Base-by-base conservation (phyloP, 2,329 filamentous ascomycete genomes). In the Penicillium sclerotiorum region DNA sequence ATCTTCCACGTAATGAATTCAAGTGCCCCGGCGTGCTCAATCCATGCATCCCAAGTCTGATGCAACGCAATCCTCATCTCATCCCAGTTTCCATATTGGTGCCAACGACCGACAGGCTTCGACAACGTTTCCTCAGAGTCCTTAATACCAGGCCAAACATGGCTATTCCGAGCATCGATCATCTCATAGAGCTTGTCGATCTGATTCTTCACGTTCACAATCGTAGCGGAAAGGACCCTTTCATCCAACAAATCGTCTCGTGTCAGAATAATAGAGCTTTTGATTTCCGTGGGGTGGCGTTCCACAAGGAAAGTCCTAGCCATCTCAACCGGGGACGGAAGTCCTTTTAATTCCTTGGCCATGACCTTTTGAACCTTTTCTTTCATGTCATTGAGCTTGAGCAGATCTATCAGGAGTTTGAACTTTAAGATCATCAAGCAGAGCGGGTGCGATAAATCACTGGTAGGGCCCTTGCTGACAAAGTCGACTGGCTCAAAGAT, bases 401-500 rank as follows among this genome's bases (percentile, higher is more conserved):
- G 20, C 21, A 40, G 5, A 5, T 40, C 37, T 7, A 23, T 23
- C 37, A 40, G 6, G 25, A 40, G 37, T 21, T 40, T 40, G 20
- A 40, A 23, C n/a, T 40, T 40, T 12, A 40, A 17, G 5, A 40
- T 12, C 11, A 40, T 40, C 37, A 40, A 23, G 20, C 37, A 40
- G 8, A 40, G 12, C 8, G 12, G 20, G 11, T 23, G 37, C 6
- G 37, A n/a, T 15, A 40, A 13, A n/a, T 15, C 37, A 18, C n/a
- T 11, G 5, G 9, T 2, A 17, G 4, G n/a, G 6, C 15, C 13
- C 5, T 21, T 18, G 28, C 22, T 5, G 8, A 46, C 4, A 23
- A 21, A 39, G 15, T 39, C 23, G 33, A 38, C 8, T 18, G 33
- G 22, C 21, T 46, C 44, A 23, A 46, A 46, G 9, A 37, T 17